phyloP scores from a whole-genome alignment of 2,329 filamentous ascomycete genomes.

The Calonectria hawksworthii region DNA sequence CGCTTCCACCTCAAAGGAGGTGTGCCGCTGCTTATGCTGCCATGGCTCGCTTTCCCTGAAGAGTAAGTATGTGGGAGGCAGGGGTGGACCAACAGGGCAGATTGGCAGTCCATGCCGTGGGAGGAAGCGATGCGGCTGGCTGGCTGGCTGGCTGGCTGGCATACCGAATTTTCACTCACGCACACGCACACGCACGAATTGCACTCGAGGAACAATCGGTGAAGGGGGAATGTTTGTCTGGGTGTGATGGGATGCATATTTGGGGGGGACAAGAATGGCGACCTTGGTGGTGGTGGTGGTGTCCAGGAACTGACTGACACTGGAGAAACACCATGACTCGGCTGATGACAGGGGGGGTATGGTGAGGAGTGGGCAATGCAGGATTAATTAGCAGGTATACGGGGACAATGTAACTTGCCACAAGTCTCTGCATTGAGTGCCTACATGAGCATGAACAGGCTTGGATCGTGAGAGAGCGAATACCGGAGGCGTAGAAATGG shows the following conservation, averaged over 20 bases:
- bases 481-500: background rate
- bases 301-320: conserved; percentile 11
- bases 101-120: background rate
- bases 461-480: background rate
- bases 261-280: background rate
- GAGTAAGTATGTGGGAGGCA: background rate
- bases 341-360: conserved; percentile 1
- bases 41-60: conserved; percentile 6
- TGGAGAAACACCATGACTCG: conserved; percentile 22
- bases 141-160: background rate
- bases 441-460: conserved; percentile 15
- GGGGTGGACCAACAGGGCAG: conserved; percentile 7
- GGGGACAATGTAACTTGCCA: conserved; percentile 3
- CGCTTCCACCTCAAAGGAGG: conserved; percentile 1
- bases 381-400: conserved; percentile 2
- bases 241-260: conserved; percentile 6
- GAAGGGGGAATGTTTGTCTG: background rate
- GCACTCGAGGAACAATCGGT: background rate
- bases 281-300: conserved; percentile 8
- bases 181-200: background rate
- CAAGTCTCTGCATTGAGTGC: conserved; percentile 5
- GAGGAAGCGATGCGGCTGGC: background rate
- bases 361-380: background rate
- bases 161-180: background rate
- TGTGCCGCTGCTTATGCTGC: conserved; percentile 12